These are phyloP conservation scores for Trichosporon sp. DNA, from an alignment of 1,284 basidiomycete genomes.

Conservation along the genomic window DNA sequence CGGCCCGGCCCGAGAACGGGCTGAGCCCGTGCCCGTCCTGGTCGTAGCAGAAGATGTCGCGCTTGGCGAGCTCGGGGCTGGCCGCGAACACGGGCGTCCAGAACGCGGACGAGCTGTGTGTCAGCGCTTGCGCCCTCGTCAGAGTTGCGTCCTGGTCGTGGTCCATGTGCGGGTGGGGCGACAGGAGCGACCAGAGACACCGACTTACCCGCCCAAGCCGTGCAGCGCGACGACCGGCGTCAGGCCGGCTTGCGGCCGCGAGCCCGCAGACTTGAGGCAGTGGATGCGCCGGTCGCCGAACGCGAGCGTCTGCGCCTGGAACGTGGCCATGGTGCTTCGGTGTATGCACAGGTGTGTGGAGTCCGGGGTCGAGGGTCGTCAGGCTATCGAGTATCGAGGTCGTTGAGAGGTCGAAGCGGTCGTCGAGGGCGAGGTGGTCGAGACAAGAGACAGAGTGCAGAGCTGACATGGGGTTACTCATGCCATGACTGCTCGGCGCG, in stretches of 20 bases:
- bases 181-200: not conserved
- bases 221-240: conserved; percentile 24
- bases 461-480: no score
- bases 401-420: no score
- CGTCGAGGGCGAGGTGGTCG: no score
- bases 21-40: conserved; percentile 31
- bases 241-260: conserved; percentile 56
- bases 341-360: not conserved
- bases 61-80: conserved; percentile 13
- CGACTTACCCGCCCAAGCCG: conserved; percentile 23
- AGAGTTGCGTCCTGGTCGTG: not conserved
- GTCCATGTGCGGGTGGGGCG: no score
- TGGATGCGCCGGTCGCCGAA: conserved; percentile 9
- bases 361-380: no score
- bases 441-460: no score
- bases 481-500: no score
- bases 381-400: no score
- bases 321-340: not conserved
- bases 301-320: conserved; percentile 6
- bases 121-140: not conserved
- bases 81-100: conserved; percentile 25
- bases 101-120: conserved; percentile 46
- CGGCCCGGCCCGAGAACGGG: conserved; percentile 21
- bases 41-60: conserved; percentile 27
- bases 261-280: conserved; percentile 10